Evolutionary conservation across 441 rosid species (phyloP), one percentile per base, ranked within the genome.

Genomic region (Manihot esculenta): DNA sequence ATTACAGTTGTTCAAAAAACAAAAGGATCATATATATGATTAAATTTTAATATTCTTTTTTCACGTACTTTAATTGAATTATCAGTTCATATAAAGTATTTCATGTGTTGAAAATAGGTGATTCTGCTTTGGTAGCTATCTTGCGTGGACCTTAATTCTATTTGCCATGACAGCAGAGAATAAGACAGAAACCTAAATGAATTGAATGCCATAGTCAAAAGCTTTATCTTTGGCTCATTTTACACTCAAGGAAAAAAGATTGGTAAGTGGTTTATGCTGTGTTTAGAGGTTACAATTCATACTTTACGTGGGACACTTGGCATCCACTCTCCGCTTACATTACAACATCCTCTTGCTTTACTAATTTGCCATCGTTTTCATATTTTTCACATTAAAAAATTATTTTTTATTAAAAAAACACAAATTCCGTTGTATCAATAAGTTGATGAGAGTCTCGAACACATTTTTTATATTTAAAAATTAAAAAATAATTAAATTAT

Each of bases 291-390:
- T 38, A 26, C 69, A 78, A 62, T 54, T 60, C 63, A 71, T 73
- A 57, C 76, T 72, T 72, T 81, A 45, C 15, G 71, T 69, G 75
- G 81, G 81, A 75, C 76, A 60, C 35, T 26, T 13, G 24, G 33
- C 17, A 55, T 51, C 49, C 48, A 45, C 11, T 21, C 6, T 56
- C 0, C 18, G n/a, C n/a, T n/a, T 56, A 70, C 58, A 23, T 42
- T 21, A 14, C 44, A 41, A 26, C 18, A 23, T 62, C 41, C 53
- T 33, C 47, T 33, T 33, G 38, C 3, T 33, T 33, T n/a, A n/a
- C n/a, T n/a, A n/a, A n/a, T n/a, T n/a, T n/a, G n/a, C n/a, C n/a
- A n/a, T n/a, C n/a, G n/a, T n/a, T n/a, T n/a, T n/a, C n/a, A n/a
- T n/a, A n/a, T n/a, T n/a, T n/a, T n/a, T n/a, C n/a, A n/a, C n/a